Evolutionary conservation across 805 yeast species (phyloP), one percentile per base, ranked within the genome.

Genomic region (Ogataea degrootiae): DNA sequence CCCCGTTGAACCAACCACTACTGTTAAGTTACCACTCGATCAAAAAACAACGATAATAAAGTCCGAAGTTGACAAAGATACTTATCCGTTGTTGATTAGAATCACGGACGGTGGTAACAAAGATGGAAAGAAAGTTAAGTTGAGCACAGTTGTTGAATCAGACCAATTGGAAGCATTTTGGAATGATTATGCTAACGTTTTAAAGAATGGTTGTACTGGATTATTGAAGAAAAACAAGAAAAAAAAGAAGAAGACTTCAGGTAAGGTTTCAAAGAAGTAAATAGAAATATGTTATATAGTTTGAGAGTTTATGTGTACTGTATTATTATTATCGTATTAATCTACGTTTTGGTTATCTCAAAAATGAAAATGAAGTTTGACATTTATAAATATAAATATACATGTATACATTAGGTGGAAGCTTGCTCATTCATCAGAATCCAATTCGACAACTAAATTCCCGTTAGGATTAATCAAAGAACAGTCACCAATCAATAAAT

Each of bases 211-310:
- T 5, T 80, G 87, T 65, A 70, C 70, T 3, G 96, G 96, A 1
- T 74, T 91, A 64, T 87, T 85, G 77, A 89, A 87, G 71, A 88
- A 86, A 50, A 88, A 87, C 73, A 82, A 82, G 68, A 83, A 81
- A 73, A 82, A 79, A 70, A 73, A 76, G 62, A 75, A 73, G 68
- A 54, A 72, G 64, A 63, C 42, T 38, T 41, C 51, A 16, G 43
- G 50, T 6, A 56, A 53, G 43, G 49, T 42, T 15, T 46, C 48
- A 21, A 50, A 55, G 41, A 42, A 41, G 33, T 41, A 41, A 34
- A 19, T 11, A 21, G 37, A n/a, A 15, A 39, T 17, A 6, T 42
- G 19, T 23, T 33, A 37, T 22, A 16, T 41, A 31, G 12, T 15
- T 31, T 29, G 22, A 41, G 37, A 34, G 14, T 33, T 14, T 16